phyloP scores from a whole-genome alignment of 2,329 filamentous ascomycete genomes.

The Colletotrichum siamense region DNA sequence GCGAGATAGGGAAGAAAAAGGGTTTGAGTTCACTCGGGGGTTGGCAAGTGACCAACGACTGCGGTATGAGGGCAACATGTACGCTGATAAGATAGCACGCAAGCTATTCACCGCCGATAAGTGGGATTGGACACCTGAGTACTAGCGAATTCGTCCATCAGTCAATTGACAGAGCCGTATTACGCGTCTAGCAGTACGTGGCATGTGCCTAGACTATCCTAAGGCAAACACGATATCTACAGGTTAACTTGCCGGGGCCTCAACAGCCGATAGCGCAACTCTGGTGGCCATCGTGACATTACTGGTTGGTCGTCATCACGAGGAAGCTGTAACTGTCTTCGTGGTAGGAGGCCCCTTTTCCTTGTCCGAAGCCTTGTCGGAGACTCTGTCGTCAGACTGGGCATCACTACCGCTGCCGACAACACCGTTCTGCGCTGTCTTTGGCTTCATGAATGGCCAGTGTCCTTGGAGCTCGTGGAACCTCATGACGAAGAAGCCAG shows the following conservation, averaged over 20 bases:
- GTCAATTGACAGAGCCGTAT: neutral
- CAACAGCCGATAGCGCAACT: neutral
- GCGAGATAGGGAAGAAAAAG: slow-evolving; percentile 14
- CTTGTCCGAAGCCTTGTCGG: neutral
- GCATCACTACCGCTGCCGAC: neutral
- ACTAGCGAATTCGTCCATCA: neutral
- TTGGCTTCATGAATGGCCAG: slow-evolving; percentile 49
- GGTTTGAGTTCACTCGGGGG: slow-evolving; percentile 57
- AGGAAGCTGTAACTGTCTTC: slow-evolving; percentile 4
- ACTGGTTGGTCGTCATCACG: neutral
- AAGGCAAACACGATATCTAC: neutral
- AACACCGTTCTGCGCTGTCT: slow-evolving; percentile 17
- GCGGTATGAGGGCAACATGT: slow-evolving; percentile 53
- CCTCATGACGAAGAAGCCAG: slow-evolving; percentile 67
- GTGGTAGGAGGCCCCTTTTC: neutral
- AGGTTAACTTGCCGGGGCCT: neutral
- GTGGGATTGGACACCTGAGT: slow-evolving; percentile 67
- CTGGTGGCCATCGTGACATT: neutral
- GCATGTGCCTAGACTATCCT: neutral
- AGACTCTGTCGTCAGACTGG: neutral
- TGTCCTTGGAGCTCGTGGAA: slow-evolving; percentile 67
- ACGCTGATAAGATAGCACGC: slow-evolving; percentile 55
- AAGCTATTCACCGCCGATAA: slow-evolving; percentile 59
- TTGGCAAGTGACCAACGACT: slow-evolving; percentile 56
- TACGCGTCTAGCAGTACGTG: neutral